Conservation (phyloP, 2,329 filamentous ascomycete species). For the Trichoderma asperellum region DNA sequence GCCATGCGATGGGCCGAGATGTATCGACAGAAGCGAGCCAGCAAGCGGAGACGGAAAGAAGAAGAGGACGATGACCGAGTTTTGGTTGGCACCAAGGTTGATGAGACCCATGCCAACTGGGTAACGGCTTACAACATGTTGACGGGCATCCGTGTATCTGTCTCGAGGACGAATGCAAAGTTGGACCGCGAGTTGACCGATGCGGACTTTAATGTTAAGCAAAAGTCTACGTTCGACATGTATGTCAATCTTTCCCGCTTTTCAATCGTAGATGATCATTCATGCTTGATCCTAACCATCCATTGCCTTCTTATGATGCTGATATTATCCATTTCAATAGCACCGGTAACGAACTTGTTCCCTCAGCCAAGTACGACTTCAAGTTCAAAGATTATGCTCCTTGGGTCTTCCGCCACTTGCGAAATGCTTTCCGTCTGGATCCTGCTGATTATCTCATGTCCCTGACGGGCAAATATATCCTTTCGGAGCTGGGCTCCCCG, state of each 20-base stretch:
- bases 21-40: conserved; percentile 87
- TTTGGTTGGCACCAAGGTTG: conserved; percentile 94
- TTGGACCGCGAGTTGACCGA: conserved; percentile 87
- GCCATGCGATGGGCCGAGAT: conserved; percentile 90
- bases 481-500: conserved; percentile 94
- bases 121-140: conserved; percentile 99
- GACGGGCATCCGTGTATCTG: conserved; percentile 95
- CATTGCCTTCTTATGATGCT: not conserved
- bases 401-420: conserved; percentile 95
- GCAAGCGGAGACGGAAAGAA: conserved; percentile 80
- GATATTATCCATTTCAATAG: conserved; percentile 46
- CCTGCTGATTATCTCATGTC: conserved; percentile 98
- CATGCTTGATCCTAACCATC: not conserved
- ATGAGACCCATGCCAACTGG: conserved; percentile 96
- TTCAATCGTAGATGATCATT: not conserved
- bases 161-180: conserved; percentile 95
- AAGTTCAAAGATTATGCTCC: conserved; percentile 99
- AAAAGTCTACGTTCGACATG: conserved; percentile 99
- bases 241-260: conserved; percentile 50
- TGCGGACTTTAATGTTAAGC: conserved; percentile 88
- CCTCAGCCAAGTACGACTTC: conserved; percentile 99
- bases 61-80: conserved; percentile 93
- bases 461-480: conserved; percentile 95
- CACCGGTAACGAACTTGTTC: conserved; percentile 94
- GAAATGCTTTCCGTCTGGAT: conserved; percentile 85